Evolutionary conservation across 2,329 filamentous ascomycete species (phyloP), one percentile per base, ranked within the genome.

Genomic region (Cytospora piceae): DNA sequence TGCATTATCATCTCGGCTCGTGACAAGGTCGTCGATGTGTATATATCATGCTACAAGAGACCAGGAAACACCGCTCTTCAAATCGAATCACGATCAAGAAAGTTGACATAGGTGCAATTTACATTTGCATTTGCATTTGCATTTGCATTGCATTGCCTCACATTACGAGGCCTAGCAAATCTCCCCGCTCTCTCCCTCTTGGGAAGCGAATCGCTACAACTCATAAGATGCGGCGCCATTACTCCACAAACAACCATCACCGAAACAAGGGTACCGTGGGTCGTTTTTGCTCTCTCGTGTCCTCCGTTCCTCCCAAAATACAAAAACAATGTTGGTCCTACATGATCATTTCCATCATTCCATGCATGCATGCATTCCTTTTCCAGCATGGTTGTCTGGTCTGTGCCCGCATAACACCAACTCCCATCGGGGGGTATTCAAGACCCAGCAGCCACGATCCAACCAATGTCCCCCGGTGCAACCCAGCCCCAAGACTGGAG

Each of bases 121-220:
- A 5, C 27, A 29, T 29, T 29, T 49, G 46, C n/a, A 49, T 49
- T 46, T 29, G 27, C 27, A 29, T 29, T 29, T 49, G 46, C n/a
- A 49, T 49, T 46, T 46, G 42, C n/a, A 46, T 49, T 49, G 46
- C 46, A 49, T 12, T 49, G n/a, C 46, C 46, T 49, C 46, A n/a
- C n/a, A 49, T 49, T 9, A 49, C 9, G 46, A 49, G 46, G 46
- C 46, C 39, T 49, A 49, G 11, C n/a, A 49, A 49, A 8, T 20
- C n/a, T 24, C 46, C 22, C n/a, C 46, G 3, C 46, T 49, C 46
- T 49, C 20, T 20, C 42, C 20, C 39, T 42, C 42, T 46, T 17
- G n/a, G 46, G 46, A 49, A 49, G n/a, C n/a, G n/a, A 9, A n/a
- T 24, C 46, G n/a, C 46, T 24, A 49, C 46, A 24, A 24, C n/a